Evolutionary conservation across 176 grass and related monocot genomes (phyloP), one percentile per base, ranked within the genome.

Genomic region (Eleusine coracana): DNA sequence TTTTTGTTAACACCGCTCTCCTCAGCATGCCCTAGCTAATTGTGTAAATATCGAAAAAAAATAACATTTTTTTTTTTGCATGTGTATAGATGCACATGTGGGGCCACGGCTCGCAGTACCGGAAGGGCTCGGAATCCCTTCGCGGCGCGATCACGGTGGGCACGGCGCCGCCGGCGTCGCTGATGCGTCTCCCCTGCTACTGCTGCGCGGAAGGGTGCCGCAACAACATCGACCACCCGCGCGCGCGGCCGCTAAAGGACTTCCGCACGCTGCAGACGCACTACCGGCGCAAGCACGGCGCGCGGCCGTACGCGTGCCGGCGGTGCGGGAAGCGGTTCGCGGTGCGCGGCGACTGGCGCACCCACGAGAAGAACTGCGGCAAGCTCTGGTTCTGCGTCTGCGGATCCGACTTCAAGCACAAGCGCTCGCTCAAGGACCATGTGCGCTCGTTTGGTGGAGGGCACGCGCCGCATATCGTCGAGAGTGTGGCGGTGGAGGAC

Each of bases 321-420:
- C 83, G 90, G 11, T 98, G 95, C 76, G 86, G 90, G 5, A 98
- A 98, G 78, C 34, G 81, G 3, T 98, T 98, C 65, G 92, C 95
- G 4, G 95, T 98, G 62, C 90, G 95, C 31, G 94, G 94, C 5
- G 94, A 97, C 86, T 97, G 94, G 94, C 87, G 88, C 71, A 97
- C 94, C 4, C 94, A 97, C 76, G 85, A 97, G 87, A 97, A 97
- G 87, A 97, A 97, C 82, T 97, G 94, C 42, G 94, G 94, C 40
- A 91, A 81, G 66, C 77, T 97, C 4, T 97, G 94, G 94, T 97
- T 97, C 86, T 97, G 94, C 74, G 91, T 97, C 25, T 97, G 94
- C 66, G 91, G 94, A 5, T 98, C 91, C 46, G 88, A 97, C 83
- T 97, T 97, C 82, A 94, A 88, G 88, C 95, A 97, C 86, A 97